Evolutionary conservation across 495 filamentous ascomycete genomes (phyloP), one percentile per base, ranked within the genome.

Genomic region (Daldinia caldariorum): DNA sequence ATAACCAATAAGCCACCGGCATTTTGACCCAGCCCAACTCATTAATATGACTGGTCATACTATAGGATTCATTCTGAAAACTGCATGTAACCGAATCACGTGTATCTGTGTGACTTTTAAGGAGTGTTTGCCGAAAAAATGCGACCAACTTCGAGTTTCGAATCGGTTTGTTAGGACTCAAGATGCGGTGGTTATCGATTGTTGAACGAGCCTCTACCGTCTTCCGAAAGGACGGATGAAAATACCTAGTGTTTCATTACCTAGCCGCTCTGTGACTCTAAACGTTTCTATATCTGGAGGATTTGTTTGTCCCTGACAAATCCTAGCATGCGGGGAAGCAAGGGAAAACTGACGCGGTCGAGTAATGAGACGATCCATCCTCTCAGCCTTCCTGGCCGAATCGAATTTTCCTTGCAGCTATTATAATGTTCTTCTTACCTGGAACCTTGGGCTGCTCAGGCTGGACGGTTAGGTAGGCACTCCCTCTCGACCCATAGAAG

Each of bases 401-500:
- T 22, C 10, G 18, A 47, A 47, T 47, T 9, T 20, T 20, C 16
- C 20, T 20, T 47, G 43, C 18, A 47, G 18, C 20, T 47, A 22
- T 47, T 47, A 22, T 47, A 16, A 16, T 47, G 7, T 47, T 47
- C 18, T 47, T 26, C 26, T 26, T 26, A 26, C 26, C 26, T 3
- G 26, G 26, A 3, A 47, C 16, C 16, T 45, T 9, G 9, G 16
- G 41, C 8, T 45, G n/a, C 18, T 47, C 18, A 47, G 26, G 49
- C 49, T 32, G 22, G 6, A 22, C n/a, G 29, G 9, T 22, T 4
- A 32, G 22, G n/a, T 53, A 53, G 49, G 26, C 49, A n/a, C 49
- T 13, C 14, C 14, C 29, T 22, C 32, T 53, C 49, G 13, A 53
- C 63, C 63, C 69, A 71, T 70, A 66, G 58, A 58, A 62, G 47